Base-by-base conservation (phyloP, 352 stramenopile species). In the Phytophthora foliorum region DNA sequence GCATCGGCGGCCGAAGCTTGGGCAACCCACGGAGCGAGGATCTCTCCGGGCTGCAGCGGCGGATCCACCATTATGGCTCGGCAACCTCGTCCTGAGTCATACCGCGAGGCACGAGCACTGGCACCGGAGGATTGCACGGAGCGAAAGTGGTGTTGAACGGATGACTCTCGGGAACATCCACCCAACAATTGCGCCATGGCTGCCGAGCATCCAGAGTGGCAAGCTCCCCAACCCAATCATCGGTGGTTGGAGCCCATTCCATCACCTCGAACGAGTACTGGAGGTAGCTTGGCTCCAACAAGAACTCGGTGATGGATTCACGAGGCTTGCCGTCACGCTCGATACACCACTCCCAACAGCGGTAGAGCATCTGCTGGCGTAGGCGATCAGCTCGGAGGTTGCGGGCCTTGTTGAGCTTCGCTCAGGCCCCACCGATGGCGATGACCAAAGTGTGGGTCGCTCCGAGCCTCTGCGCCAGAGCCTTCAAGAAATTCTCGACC, bases 131-230 rank as follows among this genome's bases (percentile, higher is more conserved):
- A 14, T 58, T 31, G 6, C 32, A 58, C 1, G 52, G 52, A 16
- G 52, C 52, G 22, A 36, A 58, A 0, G 52, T 49, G 6, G 34
- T 58, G 52, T 58, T 58, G 52, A 32, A 58, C 0, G 34, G 52
- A 10, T 58, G 52, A 2, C 31, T 17, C 5, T 21, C 6, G 2
- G 34, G 34, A 5, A 38, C 32, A 4, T 38, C 29, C 8, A 58
- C 16, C 52, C 52, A 49, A 38, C 52, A 58, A 2, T 58, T 58
- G 6, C 14, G 52, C 34, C 52, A 58, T 1, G 34, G 52, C 22
- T 58, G 21, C 2, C 21, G 52, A 0, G 4, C 21, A 25, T 58
- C 52, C 52, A 58, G 4, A 10, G 5, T 22, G 0, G 16, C 11
- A 2, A 38, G 19, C 16, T 58, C 52, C 0, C 11, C 3, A 2